Evolutionary conservation across 768 basidiomycete genomes (phyloP).

Genomic region (Tylopilus subfusipes): DNA sequence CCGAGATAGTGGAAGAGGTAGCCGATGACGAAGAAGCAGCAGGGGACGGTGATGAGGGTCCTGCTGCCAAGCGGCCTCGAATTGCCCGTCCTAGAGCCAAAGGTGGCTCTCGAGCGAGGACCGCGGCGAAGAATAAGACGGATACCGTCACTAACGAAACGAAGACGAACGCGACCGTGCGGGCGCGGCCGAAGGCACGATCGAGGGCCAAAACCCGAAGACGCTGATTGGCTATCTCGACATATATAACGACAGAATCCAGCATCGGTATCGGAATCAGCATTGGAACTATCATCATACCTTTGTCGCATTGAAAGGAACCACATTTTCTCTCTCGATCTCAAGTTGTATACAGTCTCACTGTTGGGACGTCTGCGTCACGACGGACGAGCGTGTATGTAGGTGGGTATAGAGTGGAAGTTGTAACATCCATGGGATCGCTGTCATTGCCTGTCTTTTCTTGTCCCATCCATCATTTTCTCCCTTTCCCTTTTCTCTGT

Average conservation of each 20-base stretch:
- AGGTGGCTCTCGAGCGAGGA: slow-evolving; percentile 17
- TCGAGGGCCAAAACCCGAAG: slow-evolving; percentile 28
- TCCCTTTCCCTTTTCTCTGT: slow-evolving; percentile 9
- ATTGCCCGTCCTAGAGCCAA: slow-evolving; percentile 23
- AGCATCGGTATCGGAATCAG: slow-evolving; percentile 15
- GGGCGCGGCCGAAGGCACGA: slow-evolving; percentile 31
- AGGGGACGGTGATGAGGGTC: slow-evolving; percentile 11
- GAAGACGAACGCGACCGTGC: slow-evolving; percentile 21
- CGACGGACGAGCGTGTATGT: not conserved
- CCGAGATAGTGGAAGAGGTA: slow-evolving; percentile 11
- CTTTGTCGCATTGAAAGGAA: slow-evolving; percentile 18
- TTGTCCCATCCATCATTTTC: not conserved
- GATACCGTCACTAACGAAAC: slow-evolving; percentile 8
- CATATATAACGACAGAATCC: slow-evolving; percentile 10
- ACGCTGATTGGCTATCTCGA: slow-evolving; percentile 22
- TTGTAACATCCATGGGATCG: slow-evolving; percentile 18
- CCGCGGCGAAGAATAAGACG: slow-evolving; percentile 15
- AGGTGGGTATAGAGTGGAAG: slow-evolving; percentile 16
- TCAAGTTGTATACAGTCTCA: slow-evolving; percentile 21
- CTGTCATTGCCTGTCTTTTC: slow-evolving; percentile 6
- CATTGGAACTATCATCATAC: slow-evolving; percentile 24
- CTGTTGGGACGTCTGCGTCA: not conserved
- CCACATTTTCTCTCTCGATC: slow-evolving; percentile 19
- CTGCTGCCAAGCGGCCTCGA: slow-evolving; percentile 20
- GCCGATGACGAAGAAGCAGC: slow-evolving; percentile 15